Evolutionary conservation across 2,329 filamentous ascomycete genomes (phyloP).

Genomic region (Cadophora luteo-olivacea): DNA sequence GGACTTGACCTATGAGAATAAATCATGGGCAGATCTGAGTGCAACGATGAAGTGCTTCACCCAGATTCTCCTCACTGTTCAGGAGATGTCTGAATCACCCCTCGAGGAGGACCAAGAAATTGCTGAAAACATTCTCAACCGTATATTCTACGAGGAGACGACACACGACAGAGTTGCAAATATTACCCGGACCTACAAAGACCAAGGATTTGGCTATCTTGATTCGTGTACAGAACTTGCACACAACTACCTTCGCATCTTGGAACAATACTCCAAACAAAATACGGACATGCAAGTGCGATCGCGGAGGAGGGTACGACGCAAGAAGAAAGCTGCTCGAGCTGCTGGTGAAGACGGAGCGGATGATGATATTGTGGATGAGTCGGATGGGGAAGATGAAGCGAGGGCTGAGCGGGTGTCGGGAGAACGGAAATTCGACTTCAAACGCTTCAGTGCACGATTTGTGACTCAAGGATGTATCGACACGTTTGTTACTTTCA

Average conservation of each 20-base stretch:
- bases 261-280: conserved; percentile 93
- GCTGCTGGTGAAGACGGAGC: conserved; percentile 50
- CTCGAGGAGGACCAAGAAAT: conserved; percentile 97
- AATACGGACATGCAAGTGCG: conserved; percentile 94
- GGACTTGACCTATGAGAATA: conserved; percentile 79
- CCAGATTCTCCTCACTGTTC: conserved; percentile 89
- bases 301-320: conserved; percentile 74
- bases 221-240: conserved; percentile 90
- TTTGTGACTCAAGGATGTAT: conserved; percentile 87
- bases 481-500: conserved; percentile 85
- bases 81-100: conserved; percentile 85
- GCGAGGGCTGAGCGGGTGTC: conserved; percentile 72
- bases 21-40: conserved; percentile 86
- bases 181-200: conserved; percentile 86
- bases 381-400: conserved; percentile 78
- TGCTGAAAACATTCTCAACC: conserved; percentile 93
- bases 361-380: conserved; percentile 61
- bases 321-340: conserved; percentile 72
- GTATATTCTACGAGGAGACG: conserved; percentile 97
- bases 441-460: conserved; percentile 78
- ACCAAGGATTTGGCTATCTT: conserved; percentile 91
- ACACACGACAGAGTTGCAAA: conserved; percentile 87
- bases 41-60: conserved; percentile 94
- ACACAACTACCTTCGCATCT: conserved; percentile 88
- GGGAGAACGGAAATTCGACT: conserved; percentile 92